A percentile compares a stretch with the other conserved stretches of the same genome.
Evolutionary conservation across 331 rosid species (phyloP).

Genomic region (Erythrophleum ivorense): DNA sequence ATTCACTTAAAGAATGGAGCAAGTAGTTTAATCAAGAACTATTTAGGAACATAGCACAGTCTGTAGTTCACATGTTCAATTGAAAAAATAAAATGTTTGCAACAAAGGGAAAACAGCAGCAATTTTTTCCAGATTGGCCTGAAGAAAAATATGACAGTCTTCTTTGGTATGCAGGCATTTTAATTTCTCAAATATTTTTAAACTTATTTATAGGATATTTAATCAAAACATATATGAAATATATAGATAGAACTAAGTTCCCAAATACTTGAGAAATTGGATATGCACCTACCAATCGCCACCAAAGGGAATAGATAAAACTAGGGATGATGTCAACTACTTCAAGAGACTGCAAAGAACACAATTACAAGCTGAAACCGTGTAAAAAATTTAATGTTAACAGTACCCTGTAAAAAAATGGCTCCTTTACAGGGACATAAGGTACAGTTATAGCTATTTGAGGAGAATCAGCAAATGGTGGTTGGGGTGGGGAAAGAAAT

Average conservation of each 20-base stretch:
- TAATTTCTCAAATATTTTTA: neutral
- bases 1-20: constrained; percentile 9
- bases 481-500: too few relatives aligned
- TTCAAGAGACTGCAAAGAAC: neutral
- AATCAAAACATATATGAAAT: neutral
- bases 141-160: neutral
- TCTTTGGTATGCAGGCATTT: too few relatives aligned
- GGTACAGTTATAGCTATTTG: constrained; percentile 4
- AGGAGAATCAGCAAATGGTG: neutral
- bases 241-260: neutral
- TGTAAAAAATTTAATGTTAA: constrained; percentile 1
- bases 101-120: constrained; percentile 24
- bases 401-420: neutral
- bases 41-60: neutral
- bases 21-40: constrained; percentile 18
- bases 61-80: constrained; percentile 9
- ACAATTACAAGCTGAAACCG: constrained; percentile 16
- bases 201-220: too few relatives aligned
- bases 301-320: neutral
- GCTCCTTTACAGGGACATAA: neutral
- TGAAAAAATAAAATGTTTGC: neutral
- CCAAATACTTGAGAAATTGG: neutral
- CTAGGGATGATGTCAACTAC: neutral
- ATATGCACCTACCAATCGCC: neutral
- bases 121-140: constrained; percentile 7